Percentiles rank a stretch among this genome's conserved stretches.
Evolutionary conservation across 129 eudicot species (phyloP).

Genomic region (Arctium lappa): DNA sequence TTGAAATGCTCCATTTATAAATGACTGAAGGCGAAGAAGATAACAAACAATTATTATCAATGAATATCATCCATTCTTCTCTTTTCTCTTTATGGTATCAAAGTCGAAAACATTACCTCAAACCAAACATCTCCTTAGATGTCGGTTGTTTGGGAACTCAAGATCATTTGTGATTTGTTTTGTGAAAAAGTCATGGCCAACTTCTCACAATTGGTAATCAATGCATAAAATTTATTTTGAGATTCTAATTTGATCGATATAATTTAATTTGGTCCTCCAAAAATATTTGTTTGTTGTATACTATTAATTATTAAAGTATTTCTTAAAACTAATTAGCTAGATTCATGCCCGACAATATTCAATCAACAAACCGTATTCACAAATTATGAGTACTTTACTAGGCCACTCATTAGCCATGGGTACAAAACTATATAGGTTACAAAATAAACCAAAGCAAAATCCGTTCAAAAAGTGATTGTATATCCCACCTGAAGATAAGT

Average conservation of each 20-base stretch:
- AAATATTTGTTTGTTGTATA: neutral
- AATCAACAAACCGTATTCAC: neutral
- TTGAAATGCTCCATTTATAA: too few species aligned
- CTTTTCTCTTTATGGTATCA: too few species aligned
- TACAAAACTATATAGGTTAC: neutral
- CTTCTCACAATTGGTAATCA: neutral
- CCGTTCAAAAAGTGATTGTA: neutral
- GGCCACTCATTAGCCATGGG: neutral
- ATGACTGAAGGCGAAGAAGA: too few species aligned
- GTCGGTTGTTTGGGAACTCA: too few species aligned
- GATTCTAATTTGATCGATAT: neutral
- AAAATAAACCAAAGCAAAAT: neutral
- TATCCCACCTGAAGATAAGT: too few species aligned
- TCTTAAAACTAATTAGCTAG: neutral
- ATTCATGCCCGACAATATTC: neutral
- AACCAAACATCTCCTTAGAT: too few species aligned
- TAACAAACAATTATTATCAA: too few species aligned
- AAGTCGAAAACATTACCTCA: too few species aligned
- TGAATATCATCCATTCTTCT: too few species aligned
- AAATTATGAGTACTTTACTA: neutral
- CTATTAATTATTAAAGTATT: neutral
- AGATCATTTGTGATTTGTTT: too few species aligned
- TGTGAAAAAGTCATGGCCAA: too few species aligned
- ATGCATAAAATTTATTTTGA: neutral
- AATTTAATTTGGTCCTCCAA: neutral